Percentiles rank a stretch among this genome's conserved stretches.
phyloP scores from a whole-genome alignment of 306 rosid genomes.

The Parietaria judaica region DNA sequence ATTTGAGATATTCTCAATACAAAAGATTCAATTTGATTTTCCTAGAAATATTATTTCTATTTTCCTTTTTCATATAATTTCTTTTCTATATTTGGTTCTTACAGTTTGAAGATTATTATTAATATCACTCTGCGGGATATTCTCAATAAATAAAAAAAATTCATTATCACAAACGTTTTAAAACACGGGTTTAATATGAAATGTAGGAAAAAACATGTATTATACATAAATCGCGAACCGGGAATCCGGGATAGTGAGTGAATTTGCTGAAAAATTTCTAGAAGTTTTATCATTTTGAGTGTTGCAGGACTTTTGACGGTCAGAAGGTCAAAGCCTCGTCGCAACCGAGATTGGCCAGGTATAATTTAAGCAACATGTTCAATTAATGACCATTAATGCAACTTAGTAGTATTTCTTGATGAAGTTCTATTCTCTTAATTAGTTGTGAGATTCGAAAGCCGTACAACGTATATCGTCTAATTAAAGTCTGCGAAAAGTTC shows the following conservation, averaged over 20 bases:
- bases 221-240: neutral
- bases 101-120: no score
- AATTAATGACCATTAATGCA: neutral
- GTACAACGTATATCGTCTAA: no score
- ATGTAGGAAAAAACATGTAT: neutral
- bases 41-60: no score
- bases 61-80: no score
- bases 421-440: neutral
- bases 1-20: no score
- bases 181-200: no score
- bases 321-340: slow-evolving; percentile 7
- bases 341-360: slow-evolving; percentile 21
- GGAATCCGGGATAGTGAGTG: neutral
- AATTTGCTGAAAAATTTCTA: neutral
- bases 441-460: neutral
- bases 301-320: slow-evolving; percentile 17
- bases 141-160: no score
- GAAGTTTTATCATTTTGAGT: neutral
- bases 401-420: neutral
- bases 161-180: no score
- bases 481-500: no score
- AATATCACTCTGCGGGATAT: no score
- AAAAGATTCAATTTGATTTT: no score
- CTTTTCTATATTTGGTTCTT: no score
- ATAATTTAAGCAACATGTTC: neutral